A percentile compares a stretch with the other conserved stretches of the same genome.
Conservation (phyloP, 2,329 filamentous ascomycete genomes). For the Aureobasidium mangrovei region DNA sequence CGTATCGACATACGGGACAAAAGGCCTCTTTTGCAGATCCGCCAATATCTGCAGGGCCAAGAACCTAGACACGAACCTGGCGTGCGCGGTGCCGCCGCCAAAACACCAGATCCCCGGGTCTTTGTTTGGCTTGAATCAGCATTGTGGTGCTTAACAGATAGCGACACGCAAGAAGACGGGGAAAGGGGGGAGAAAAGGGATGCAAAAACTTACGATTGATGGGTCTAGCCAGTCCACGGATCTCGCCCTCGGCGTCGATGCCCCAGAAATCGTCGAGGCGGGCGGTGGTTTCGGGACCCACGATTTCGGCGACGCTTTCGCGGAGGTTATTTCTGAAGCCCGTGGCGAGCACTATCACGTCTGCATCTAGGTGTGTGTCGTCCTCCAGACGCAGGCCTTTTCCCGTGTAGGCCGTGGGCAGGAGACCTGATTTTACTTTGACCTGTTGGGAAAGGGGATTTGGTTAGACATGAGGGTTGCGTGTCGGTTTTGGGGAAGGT, state of each 20-base stretch:
- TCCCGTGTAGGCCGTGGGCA: conserved; percentile 25
- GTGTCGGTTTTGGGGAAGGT: not conserved
- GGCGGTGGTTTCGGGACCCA: conserved; percentile 35
- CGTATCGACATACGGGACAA: conserved; percentile 12
- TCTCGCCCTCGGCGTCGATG: conserved; percentile 39
- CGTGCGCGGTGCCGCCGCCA: conserved; percentile 35
- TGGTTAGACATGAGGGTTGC: conserved; percentile 21
- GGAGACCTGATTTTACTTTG: conserved; percentile 5
- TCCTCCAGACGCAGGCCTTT: conserved; percentile 37
- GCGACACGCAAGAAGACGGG: not conserved
- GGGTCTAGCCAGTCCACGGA: conserved; percentile 35
- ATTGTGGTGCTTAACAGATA: not conserved
- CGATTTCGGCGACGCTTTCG: conserved; percentile 29
- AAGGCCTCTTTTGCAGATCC: conserved; percentile 20
- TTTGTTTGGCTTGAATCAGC: conserved; percentile 14
- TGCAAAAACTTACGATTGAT: conserved; percentile 27
- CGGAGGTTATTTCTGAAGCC: conserved; percentile 39
- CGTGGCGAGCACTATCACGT: conserved; percentile 40
- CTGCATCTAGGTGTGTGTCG: conserved; percentile 34
- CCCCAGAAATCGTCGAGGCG: conserved; percentile 38
- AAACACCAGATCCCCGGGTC: conserved; percentile 36
- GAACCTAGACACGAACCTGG: conserved; percentile 41
- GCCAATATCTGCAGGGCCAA: conserved; percentile 40
- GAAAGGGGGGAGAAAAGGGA: conserved; percentile 1
- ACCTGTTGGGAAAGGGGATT: conserved; percentile 19